Conservation (phyloP, 179 eudicot genomes). For the Silene noctiflora region DNA sequence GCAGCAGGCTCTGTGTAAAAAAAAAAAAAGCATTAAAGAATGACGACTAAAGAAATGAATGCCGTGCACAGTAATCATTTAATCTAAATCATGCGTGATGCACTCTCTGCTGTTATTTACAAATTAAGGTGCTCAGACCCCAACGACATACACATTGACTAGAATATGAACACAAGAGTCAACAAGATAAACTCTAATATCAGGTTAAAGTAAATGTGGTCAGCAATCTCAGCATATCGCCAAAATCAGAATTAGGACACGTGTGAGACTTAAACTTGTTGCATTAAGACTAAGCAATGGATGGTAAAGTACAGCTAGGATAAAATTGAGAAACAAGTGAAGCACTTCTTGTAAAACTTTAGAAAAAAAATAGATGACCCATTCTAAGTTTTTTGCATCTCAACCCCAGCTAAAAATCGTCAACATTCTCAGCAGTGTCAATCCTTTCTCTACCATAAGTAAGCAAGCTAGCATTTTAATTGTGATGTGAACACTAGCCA, state of each 20-base stretch:
- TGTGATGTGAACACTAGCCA: not conserved
- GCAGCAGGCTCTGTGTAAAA: conserved; percentile 52
- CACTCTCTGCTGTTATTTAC: not conserved
- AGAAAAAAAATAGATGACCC: not conserved
- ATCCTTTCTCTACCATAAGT: not conserved
- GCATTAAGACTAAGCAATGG: not conserved
- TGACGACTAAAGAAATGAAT: not conserved
- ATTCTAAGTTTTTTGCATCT: not conserved
- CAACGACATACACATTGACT: not conserved
- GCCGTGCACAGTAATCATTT: not conserved
- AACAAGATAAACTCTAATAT: not conserved
- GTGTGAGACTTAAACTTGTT: not conserved
- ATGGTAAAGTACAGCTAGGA: not conserved
- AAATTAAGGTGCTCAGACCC: not conserved
- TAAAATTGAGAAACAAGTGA: not conserved
- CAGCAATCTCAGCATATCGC: not conserved
- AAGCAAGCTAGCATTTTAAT: not conserved
- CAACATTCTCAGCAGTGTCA: not conserved
- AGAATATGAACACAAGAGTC: not conserved
- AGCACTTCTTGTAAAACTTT: not conserved
- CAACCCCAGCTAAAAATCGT: not conserved
- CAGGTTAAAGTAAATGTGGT: not conserved
- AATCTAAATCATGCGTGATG: not conserved
- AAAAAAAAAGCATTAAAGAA: conserved; percentile 12
- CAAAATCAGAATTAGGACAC: not conserved